Evolutionary conservation across 73 alveolate genomes (phyloP).

Genomic region (Paramecium caudatum): DNA sequence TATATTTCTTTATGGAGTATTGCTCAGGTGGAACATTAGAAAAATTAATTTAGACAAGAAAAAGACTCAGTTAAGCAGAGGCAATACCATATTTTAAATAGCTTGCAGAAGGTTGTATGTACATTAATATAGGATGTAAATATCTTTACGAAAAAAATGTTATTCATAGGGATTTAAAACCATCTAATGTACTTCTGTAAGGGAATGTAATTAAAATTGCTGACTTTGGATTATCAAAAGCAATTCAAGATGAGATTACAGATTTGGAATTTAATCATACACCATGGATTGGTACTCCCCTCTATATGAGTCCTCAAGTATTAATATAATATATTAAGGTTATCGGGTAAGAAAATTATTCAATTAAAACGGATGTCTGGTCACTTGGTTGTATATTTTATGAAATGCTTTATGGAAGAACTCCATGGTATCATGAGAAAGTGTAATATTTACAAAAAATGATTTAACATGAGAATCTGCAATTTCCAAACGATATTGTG

Average conservation of each 20-base stretch:
- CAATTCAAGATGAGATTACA: not conserved
- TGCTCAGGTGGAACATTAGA: slow-evolving; percentile 75
- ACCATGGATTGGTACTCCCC: slow-evolving; percentile 60
- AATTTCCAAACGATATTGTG: slow-evolving; percentile 37
- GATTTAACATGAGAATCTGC: slow-evolving; percentile 46
- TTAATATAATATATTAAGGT: not conserved
- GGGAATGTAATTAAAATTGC: slow-evolving; percentile 65
- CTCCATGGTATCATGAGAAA: slow-evolving; percentile 72
- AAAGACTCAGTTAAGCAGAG: slow-evolving; percentile 59
- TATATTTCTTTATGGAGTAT: slow-evolving; percentile 75
- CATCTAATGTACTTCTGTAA: slow-evolving; percentile 51
- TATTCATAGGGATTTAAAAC: slow-evolving; percentile 71
- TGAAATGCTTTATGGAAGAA: slow-evolving; percentile 77
- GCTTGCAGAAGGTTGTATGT: slow-evolving; percentile 25
- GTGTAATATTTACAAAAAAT: slow-evolving; percentile 22
- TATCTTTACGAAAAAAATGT: slow-evolving; percentile 72
- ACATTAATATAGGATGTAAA: slow-evolving; percentile 22
- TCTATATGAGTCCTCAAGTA: slow-evolving; percentile 63
- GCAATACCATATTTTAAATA: slow-evolving; percentile 59
- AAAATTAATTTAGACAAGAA: slow-evolving; percentile 46
- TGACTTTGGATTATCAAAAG: slow-evolving; percentile 72
- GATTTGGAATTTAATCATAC: not conserved
- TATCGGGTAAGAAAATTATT: slow-evolving; percentile 47
- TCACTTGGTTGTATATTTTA: slow-evolving; percentile 73
- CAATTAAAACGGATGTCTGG: slow-evolving; percentile 68